Conservation (phyloP, 1,284 basidiomycete species). For the Tylopilus microsporus region DNA sequence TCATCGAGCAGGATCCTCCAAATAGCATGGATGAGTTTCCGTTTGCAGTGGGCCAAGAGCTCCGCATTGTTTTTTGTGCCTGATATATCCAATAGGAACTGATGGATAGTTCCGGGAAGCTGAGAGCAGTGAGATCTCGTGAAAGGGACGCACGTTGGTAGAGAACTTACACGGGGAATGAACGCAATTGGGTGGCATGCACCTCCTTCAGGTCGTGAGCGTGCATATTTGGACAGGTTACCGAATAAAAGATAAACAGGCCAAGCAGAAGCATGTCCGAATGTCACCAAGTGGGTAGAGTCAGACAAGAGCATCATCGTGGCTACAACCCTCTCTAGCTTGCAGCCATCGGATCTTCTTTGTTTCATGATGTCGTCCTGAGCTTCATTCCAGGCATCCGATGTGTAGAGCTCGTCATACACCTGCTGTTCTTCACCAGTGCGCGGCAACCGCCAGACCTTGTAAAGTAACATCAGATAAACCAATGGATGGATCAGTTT, state of each 20-base stretch:
- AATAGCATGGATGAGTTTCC: background rate
- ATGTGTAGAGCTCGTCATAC: too few relatives aligned
- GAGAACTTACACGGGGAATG: background rate
- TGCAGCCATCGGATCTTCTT: background rate
- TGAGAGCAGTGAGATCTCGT: background rate
- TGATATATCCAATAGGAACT: too few relatives aligned
- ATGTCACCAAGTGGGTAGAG: constrained; percentile 33
- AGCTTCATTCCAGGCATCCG: too few relatives aligned
- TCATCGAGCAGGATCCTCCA: too few relatives aligned
- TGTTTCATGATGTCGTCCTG: too few relatives aligned
- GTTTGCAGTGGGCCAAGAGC: background rate
- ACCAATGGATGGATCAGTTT: too few relatives aligned
- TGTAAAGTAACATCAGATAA: background rate
- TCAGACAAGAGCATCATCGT: constrained; percentile 37
- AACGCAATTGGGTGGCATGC: too few relatives aligned
- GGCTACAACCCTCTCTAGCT: constrained; percentile 20
- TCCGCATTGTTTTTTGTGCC: background rate
- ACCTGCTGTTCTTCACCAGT: too few relatives aligned
- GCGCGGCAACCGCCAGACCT: background rate
- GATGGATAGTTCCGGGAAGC: background rate
- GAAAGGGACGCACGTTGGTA: too few relatives aligned
- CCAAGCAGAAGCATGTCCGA: constrained; percentile 34
- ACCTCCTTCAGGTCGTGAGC: too few relatives aligned
- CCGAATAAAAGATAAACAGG: constrained; percentile 23
- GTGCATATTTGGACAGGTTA: too few relatives aligned